These are phyloP conservation scores for Porphyra umbilicalis DNA, from an alignment of 31 red algal genomes.

Conservation along the genomic window DNA sequence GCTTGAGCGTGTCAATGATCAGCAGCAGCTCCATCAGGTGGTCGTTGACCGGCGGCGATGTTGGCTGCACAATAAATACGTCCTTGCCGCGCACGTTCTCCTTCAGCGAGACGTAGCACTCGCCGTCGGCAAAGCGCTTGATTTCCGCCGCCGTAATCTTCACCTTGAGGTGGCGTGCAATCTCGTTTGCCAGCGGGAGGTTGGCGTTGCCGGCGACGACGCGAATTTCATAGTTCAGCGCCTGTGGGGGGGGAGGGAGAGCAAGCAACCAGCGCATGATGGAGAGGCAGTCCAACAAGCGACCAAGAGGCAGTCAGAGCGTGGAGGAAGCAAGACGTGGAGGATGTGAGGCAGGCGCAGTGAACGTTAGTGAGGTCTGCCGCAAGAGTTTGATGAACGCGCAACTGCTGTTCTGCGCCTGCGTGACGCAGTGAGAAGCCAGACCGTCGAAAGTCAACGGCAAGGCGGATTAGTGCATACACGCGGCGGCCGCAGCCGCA, in stretches of 20 bases:
- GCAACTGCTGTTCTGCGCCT: too few species aligned
- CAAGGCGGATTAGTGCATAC: too few species aligned
- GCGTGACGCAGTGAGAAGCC: too few species aligned
- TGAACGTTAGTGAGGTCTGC: too few species aligned
- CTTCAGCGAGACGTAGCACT: constrained; percentile 85
- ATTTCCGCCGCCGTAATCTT: constrained; percentile 56
- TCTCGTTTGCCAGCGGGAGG: constrained; percentile 55
- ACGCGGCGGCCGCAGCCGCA: too few species aligned
- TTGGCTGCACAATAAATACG: constrained; percentile 96
- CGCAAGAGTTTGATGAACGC: too few species aligned
- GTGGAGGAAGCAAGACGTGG: too few species aligned
- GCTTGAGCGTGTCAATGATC: constrained; percentile 89
- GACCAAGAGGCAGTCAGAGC: too few species aligned
- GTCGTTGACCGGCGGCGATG: constrained; percentile 91
- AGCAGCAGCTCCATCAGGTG: constrained; percentile 95
- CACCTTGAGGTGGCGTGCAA: constrained; percentile 62
- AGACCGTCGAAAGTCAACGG: too few species aligned
- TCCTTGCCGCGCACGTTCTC: constrained; percentile 98
- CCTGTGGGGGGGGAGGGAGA: constrained; percentile 18
- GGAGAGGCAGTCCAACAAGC: too few species aligned
- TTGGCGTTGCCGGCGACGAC: constrained; percentile 93
- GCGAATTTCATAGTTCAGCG: constrained; percentile 92
- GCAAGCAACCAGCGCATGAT: too few species aligned
- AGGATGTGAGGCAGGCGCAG: too few species aligned
- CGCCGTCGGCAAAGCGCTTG: constrained; percentile 87